phyloP scores from a whole-genome alignment of 108 stramenopile species.

The Conticribra guillardii region DNA sequence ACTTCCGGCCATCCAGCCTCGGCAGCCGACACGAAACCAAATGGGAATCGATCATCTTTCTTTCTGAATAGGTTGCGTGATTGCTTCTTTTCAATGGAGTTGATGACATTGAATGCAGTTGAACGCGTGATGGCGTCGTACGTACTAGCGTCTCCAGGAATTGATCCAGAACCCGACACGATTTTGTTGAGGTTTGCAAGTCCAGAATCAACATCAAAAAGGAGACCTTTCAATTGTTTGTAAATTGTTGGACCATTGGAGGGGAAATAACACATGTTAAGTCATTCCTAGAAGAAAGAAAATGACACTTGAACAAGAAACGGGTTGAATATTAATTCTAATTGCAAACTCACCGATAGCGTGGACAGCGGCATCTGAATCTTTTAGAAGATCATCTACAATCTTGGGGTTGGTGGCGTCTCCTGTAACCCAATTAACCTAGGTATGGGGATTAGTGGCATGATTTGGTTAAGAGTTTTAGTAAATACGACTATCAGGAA shows the following conservation, averaged over 20 bases:
- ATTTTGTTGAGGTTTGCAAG: conserved; percentile 68
- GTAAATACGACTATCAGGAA: too few relatives aligned
- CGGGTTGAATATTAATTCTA: too few relatives aligned
- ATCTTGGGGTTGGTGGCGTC: conserved; percentile 56
- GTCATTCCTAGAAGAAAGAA: not conserved
- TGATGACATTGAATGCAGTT: conserved; percentile 81
- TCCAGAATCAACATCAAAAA: conserved; percentile 81
- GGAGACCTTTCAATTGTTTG: conserved; percentile 63
- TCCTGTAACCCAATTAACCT: conserved; percentile 59
- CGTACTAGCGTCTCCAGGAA: conserved; percentile 70
- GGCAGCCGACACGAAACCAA: conserved; percentile 80
- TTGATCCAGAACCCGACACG: conserved; percentile 74
- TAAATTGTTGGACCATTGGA: not conserved
- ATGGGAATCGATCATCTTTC: conserved; percentile 51
- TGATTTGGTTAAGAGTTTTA: too few relatives aligned
- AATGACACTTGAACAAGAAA: too few relatives aligned
- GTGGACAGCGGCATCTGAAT: conserved; percentile 61
- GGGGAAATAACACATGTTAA: not conserved
- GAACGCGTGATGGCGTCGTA: conserved; percentile 84
- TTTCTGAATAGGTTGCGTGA: conserved; percentile 39
- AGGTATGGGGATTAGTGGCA: too few relatives aligned
- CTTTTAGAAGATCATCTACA: conserved; percentile 41
- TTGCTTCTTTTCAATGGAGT: conserved; percentile 56
- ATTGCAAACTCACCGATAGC: conserved; percentile 49
- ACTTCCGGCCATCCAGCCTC: conserved; percentile 90